Evolutionary conservation across 2,329 filamentous ascomycete species (phyloP), one percentile per base, ranked within the genome.

Genomic region (Dactylellina drechsleri): DNA sequence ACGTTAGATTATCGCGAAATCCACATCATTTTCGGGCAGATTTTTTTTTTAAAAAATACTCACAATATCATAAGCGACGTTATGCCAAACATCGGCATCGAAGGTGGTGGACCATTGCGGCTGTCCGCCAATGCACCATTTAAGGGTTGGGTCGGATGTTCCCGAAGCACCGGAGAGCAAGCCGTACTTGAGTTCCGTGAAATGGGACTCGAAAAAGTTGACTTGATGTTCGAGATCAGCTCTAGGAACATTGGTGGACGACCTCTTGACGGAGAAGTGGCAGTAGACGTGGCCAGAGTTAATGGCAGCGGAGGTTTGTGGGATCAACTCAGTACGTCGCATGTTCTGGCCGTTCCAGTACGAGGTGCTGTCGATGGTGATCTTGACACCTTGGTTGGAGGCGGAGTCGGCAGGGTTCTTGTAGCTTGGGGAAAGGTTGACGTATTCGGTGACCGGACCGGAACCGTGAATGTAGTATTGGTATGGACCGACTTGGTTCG

Each of bases 271-370:
- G 73, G 86, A 89, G 82, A 92, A 92, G 81, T 92, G 90, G 81
- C 92, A 92, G 82, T 85, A 90, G 40, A 91, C 86, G 58, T 86
- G 89, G 50, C 89, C 89, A n/a, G 82, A 79, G 78, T 87, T 89
- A 81, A 92, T 90, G 71, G 88, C 84, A 0, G 87, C 87, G 1
- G 81, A 86, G 0, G 89, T 91, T 82, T 91, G 88, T 7, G 90
- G 90, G 77, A 92, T 92, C 74, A 92, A 83, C 82, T 92, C 90
- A 0, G 88, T 91, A 60, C 90, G 86, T 80, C 89, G 87, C 90
- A 92, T 92, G 80, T 91, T 88, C 20, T 75, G 71, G 16, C 87
- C 88, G 81, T 92, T 89, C 90, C 90, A 92, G 81, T 87, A 90
- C 0, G 90, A 85, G 0, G 86, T 89, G 78, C 81, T 81, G 79